Conservation (phyloP, 495 filamentous ascomycete genomes). For the Durotheca rogersii region DNA sequence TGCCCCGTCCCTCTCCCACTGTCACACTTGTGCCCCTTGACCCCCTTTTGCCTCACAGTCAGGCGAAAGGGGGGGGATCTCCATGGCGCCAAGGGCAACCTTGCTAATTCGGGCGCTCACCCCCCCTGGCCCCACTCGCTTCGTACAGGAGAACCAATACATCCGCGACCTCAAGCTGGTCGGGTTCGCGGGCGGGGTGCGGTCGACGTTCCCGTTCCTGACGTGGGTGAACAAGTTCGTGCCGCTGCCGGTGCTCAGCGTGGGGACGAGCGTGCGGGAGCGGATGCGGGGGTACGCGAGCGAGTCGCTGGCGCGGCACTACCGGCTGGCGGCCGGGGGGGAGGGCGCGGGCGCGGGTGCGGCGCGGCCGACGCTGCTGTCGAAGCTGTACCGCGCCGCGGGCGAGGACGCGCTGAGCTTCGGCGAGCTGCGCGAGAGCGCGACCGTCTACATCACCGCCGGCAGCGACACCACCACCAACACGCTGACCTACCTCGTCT, state of each 20-base stretch:
- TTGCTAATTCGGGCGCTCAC: neutral
- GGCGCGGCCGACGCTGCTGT: slow-evolving; percentile 45
- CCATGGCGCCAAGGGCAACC: too few species aligned
- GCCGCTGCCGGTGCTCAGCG: slow-evolving; percentile 16
- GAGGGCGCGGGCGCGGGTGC: slow-evolving; percentile 45
- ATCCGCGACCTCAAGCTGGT: slow-evolving; percentile 15
- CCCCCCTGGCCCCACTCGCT: neutral
- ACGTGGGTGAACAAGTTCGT: slow-evolving; percentile 21
- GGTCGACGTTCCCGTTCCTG: slow-evolving; percentile 19
- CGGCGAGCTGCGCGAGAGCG: slow-evolving; percentile 28
- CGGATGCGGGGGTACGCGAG: slow-evolving; percentile 37
- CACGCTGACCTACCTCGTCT: slow-evolving; percentile 47
- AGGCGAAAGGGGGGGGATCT: too few species aligned
- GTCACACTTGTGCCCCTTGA: neutral
- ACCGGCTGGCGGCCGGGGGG: slow-evolving; percentile 41
- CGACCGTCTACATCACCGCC: slow-evolving; percentile 43
- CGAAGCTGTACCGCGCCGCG: slow-evolving; percentile 40
- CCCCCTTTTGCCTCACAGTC: too few species aligned
- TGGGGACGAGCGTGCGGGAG: neutral
- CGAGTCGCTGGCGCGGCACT: slow-evolving; percentile 46
- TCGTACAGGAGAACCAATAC: slow-evolving; percentile 21
- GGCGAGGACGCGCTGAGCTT: slow-evolving; percentile 29
- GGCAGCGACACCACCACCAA: slow-evolving; percentile 54
- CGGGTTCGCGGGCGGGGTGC: slow-evolving; percentile 13
- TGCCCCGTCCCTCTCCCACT: neutral